Conservation (phyloP, 257 asterid genomes). For the Fraxinus pennsylvanica region DNA sequence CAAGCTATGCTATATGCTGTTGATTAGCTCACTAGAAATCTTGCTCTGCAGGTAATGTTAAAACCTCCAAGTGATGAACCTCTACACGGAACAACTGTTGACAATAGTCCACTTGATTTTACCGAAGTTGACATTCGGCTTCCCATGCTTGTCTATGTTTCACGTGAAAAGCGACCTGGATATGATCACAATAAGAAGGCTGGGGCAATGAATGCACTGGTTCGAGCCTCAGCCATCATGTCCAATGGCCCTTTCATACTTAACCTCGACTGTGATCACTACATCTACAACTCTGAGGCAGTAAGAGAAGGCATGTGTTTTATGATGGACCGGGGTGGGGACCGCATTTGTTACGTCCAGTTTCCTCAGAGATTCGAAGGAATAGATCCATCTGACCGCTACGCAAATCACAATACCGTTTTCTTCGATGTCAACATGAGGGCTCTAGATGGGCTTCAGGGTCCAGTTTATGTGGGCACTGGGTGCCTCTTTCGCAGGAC, state of each 20-base stretch:
- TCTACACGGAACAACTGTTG: background rate
- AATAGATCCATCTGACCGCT: slow-evolving; percentile 9
- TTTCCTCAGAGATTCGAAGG: slow-evolving; percentile 8
- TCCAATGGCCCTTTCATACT: slow-evolving; percentile 13
- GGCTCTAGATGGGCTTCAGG: slow-evolving; percentile 6
- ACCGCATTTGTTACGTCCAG: slow-evolving; percentile 6
- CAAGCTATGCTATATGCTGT: background rate
- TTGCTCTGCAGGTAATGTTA: slow-evolving; percentile 4
- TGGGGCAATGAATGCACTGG: slow-evolving; percentile 5
- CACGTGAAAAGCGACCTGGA: slow-evolving; percentile 6
- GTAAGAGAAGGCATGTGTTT: slow-evolving; percentile 2
- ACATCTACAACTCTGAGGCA: slow-evolving; percentile 2
- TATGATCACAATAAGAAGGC: slow-evolving; percentile 5
- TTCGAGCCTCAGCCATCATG: slow-evolving; percentile 14
- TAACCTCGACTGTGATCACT: slow-evolving; percentile 5
- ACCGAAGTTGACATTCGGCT: slow-evolving; percentile 10
- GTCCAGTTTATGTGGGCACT: slow-evolving; percentile 4
- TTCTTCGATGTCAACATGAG: slow-evolving; percentile 9
- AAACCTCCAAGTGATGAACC: slow-evolving; percentile 11
- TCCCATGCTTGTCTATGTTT: slow-evolving; percentile 2
- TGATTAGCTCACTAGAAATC: background rate
- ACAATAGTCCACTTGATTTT: slow-evolving; percentile 2
- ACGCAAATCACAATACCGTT: slow-evolving; percentile 1
- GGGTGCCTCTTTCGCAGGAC: slow-evolving; percentile 9
- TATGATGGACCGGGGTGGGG: slow-evolving; percentile 10